Conservation (phyloP, 2,329 filamentous ascomycete genomes). For the Myriosclerotinia curreyana region DNA sequence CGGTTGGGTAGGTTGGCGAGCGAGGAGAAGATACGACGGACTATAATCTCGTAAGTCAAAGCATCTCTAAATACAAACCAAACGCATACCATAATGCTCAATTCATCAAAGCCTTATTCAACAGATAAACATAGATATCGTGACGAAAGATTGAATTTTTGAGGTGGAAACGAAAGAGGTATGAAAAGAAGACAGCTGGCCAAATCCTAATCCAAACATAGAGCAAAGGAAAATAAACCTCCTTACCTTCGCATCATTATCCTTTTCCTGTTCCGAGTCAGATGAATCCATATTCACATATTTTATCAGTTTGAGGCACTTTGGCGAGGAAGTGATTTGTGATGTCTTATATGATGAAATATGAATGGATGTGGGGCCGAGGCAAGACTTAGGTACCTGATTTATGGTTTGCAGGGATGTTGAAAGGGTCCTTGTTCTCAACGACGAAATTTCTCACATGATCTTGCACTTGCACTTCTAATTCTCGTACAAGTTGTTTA, state of each 20-base stretch:
- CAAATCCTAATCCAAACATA: neutral
- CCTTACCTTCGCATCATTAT: conserved; percentile 13
- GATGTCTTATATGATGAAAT: conserved; percentile 12
- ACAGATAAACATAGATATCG: neutral
- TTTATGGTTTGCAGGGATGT: neutral
- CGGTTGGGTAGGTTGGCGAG: conserved; percentile 16
- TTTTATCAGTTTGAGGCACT: conserved; percentile 5
- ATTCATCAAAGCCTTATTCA: neutral
- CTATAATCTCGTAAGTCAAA: conserved; percentile 15
- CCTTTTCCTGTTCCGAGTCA: conserved; percentile 1
- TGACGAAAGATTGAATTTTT: neutral
- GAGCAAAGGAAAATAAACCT: neutral
- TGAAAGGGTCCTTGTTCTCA: neutral
- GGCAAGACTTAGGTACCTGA: no score
- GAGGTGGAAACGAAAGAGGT: no score
- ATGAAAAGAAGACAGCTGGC: conserved; percentile 8
- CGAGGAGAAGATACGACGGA: conserved; percentile 19
- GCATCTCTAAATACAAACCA: neutral
- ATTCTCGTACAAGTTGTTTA: neutral
- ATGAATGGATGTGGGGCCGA: neutral
- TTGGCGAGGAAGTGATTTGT: neutral
- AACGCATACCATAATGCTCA: conserved; percentile 19
- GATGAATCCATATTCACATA: conserved; percentile 14
- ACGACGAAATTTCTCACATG: neutral
- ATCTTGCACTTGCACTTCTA: neutral